A percentile compares a stretch with the other conserved stretches of the same genome.
phyloP scores from a whole-genome alignment of 2,329 filamentous ascomycete genomes.

The Cyanodermella asteris region DNA sequence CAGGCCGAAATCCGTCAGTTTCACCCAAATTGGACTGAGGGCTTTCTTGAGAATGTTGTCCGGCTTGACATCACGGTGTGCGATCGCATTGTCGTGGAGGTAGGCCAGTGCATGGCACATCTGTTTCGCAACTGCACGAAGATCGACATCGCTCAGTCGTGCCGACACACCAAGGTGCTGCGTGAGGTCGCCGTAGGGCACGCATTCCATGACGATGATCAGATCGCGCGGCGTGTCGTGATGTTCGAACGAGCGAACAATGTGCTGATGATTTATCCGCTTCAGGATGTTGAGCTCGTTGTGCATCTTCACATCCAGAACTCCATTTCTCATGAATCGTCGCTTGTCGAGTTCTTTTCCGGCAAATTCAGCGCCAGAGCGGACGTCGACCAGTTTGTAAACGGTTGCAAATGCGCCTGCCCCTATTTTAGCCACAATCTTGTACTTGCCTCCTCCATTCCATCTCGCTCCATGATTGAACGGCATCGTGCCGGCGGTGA shows the following conservation, averaged over 20 bases:
- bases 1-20: slow-evolving; percentile 87
- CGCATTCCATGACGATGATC: slow-evolving; percentile 94
- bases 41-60: slow-evolving; percentile 84
- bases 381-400: slow-evolving; percentile 71
- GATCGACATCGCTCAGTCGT: slow-evolving; percentile 42
- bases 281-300: slow-evolving; percentile 97
- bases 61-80: slow-evolving; percentile 94
- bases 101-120: slow-evolving; percentile 68
- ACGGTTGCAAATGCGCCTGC: slow-evolving; percentile 91
- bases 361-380: slow-evolving; percentile 62
- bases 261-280: slow-evolving; percentile 60
- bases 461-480: slow-evolving; percentile 44
- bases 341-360: slow-evolving; percentile 91
- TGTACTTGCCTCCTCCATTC: slow-evolving; percentile 70
- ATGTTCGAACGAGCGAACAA: slow-evolving; percentile 79
- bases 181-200: slow-evolving; percentile 64
- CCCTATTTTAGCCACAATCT: slow-evolving; percentile 59
- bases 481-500: slow-evolving; percentile 13
- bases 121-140: slow-evolving; percentile 51
- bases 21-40: slow-evolving; percentile 53
- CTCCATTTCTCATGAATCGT: slow-evolving; percentile 77
- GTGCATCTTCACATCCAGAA: slow-evolving; percentile 75
- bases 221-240: slow-evolving; percentile 57
- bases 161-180: slow-evolving; percentile 42
- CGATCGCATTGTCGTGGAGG: slow-evolving; percentile 71